Percentiles rank a stretch among this genome's conserved stretches.
Conservation (phyloP, 23 red algal species). For the Gracilaria gracilis region DNA sequence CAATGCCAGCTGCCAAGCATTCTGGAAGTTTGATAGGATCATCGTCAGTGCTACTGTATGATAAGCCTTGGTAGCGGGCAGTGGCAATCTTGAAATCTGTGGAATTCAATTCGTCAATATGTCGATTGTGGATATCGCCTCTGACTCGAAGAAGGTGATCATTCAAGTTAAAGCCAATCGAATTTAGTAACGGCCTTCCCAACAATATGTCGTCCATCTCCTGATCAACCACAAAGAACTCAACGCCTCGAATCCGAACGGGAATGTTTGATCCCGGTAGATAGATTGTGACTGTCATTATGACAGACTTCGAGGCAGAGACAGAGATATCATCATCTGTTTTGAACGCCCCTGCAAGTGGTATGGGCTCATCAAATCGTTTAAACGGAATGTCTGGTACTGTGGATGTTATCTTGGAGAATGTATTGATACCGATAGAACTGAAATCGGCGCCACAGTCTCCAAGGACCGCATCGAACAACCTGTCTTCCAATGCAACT, state of each 20-base stretch:
- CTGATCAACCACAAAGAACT: conserved; percentile 24
- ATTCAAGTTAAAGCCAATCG: conserved; percentile 28
- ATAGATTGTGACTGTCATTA: conserved; percentile 5
- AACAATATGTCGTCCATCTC: conserved; percentile 41
- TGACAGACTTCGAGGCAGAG: neutral
- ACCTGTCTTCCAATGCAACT: neutral
- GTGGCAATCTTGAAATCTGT: neutral
- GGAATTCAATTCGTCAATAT: neutral
- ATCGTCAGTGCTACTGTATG: neutral
- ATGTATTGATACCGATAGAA: neutral
- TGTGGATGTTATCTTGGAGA: neutral
- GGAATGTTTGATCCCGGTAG: conserved; percentile 15
- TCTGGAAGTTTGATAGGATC: conserved; percentile 19
- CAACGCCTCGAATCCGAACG: neutral
- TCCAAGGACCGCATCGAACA: neutral
- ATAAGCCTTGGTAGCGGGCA: neutral
- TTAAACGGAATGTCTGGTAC: neutral
- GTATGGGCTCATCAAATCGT: neutral
- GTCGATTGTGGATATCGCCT: neutral
- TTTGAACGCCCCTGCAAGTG: neutral
- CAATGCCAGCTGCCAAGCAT: conserved; percentile 8
- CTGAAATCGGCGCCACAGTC: conserved; percentile 32
- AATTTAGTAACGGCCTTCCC: conserved; percentile 24
- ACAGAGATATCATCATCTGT: neutral
- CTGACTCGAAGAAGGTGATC: neutral